A percentile compares a stretch with the other conserved stretches of the same genome.
phyloP scores from a whole-genome alignment of 192 early-diverging fungal genomes.

The Coemansia guatemalensis region DNA sequence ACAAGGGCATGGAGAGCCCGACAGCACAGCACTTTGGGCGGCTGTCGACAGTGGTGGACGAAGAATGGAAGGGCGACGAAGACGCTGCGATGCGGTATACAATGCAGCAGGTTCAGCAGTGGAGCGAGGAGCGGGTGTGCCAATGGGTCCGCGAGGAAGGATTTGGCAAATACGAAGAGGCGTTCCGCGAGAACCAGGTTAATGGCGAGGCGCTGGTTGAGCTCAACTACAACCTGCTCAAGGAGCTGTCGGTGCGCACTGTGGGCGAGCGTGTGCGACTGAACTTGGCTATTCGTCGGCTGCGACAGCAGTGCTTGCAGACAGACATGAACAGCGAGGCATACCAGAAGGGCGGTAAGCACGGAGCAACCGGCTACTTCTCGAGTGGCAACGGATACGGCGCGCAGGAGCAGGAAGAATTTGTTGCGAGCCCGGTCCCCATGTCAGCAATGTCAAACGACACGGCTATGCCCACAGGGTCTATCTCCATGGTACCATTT shows the following conservation, averaged over 20 bases:
- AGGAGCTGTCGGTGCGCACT: constrained; percentile 75
- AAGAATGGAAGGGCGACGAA: neutral
- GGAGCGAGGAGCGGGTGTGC: constrained; percentile 55
- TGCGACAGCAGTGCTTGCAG: constrained; percentile 62
- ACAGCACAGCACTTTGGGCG: constrained; percentile 22
- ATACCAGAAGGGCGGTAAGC: constrained; percentile 8
- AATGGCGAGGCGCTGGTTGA: constrained; percentile 82
- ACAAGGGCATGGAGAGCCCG: constrained; percentile 31
- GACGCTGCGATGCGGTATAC: constrained; percentile 23
- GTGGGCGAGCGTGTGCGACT: constrained; percentile 86
- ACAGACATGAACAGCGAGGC: constrained; percentile 25
- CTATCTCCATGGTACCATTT: neutral
- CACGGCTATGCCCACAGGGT: neutral
- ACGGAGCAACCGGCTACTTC: constrained; percentile 11
- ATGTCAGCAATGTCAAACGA: constrained; percentile 18
- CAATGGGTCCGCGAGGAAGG: constrained; percentile 58
- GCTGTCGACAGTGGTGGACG: constrained; percentile 10
- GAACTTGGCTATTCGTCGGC: constrained; percentile 69
- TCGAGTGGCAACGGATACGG: constrained; percentile 3
- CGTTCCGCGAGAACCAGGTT: constrained; percentile 72
- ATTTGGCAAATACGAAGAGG: constrained; percentile 52
- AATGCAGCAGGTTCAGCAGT: constrained; percentile 54
- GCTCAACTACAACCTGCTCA: constrained; percentile 77
- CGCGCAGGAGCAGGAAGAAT: neutral
- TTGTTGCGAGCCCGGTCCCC: constrained; percentile 14